Evolutionary conservation across 108 stramenopile species (phyloP).

Genomic region (Chaetoceros tenuissimus): DNA sequence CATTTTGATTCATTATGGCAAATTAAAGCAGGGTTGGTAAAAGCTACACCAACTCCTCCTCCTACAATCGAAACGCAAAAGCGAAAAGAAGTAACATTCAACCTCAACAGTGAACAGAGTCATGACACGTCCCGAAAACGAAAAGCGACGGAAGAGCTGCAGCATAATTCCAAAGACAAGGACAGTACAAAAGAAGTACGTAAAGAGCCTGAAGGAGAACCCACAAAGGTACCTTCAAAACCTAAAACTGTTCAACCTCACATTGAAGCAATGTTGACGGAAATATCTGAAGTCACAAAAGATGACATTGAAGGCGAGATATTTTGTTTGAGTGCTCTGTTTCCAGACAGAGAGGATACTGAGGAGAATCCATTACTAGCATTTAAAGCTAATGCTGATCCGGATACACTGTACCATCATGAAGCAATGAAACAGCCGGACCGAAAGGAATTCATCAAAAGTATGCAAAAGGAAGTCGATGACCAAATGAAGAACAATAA

Average conservation of each 20-base stretch:
- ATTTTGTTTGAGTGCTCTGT: too few relatives aligned
- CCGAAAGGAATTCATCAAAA: not conserved
- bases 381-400: not conserved
- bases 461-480: too few relatives aligned
- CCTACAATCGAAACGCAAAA: not conserved
- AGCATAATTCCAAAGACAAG: not conserved
- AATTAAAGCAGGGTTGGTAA: conserved; percentile 1
- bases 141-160: not conserved
- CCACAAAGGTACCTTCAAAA: not conserved
- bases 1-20: not conserved
- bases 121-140: too few relatives aligned
- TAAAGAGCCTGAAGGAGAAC: not conserved
- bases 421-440: not conserved
- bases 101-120: too few relatives aligned
- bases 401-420: not conserved
- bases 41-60: not conserved
- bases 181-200: not conserved
- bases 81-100: not conserved
- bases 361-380: not conserved
- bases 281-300: not conserved
- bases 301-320: too few relatives aligned
- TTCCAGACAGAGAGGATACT: not conserved
- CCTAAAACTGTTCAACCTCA: not conserved
- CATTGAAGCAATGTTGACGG: not conserved
- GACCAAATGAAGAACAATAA: not conserved